Base-by-base conservation (phyloP, 2,329 filamentous ascomycete species). In the Penicillium psychrosexuale region DNA sequence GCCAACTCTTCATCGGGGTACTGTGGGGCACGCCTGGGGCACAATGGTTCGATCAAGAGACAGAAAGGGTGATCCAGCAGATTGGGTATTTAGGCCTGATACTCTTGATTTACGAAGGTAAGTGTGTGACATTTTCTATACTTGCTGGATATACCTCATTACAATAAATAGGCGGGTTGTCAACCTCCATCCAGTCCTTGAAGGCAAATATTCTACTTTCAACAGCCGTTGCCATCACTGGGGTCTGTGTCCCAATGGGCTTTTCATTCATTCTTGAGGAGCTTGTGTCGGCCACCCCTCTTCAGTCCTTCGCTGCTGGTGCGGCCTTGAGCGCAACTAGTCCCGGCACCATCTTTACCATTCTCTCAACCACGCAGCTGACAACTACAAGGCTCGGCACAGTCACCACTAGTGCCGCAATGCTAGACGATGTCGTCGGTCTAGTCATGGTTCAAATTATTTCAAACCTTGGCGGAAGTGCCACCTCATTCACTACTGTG, bases 371-470 rank as follows among this genome's bases (percentile, higher is more conserved):
- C 8, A 85, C 84, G 3, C 78, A 78, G 2, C 69, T 87, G 11
- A 75, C 74, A n/a, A 68, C 74, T 2, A 84, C 80, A 8, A 73
- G 82, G 2, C 67, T 86, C 0, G 90, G 75, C 53, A 84, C 73
- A 8, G 82, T 94, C 0, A 77, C 91, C 0, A 83, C 83, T 2
- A 60, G 50, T 38, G 61, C 59, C 42, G 61, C 61, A 27, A 63
- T 61, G 54, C 43, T 61, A 13, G 56, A 56, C 59, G 53, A 66
- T 47, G 63, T 66, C 38, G 65, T 68, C 2, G 89, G 88, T 0
- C 74, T 93, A 6, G 83, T 92, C 11, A 88, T 92, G 83, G 86
- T 91, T 0, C 84, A 90, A 61, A 81, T 93, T 43, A 86, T 94
- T 22, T 82, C 86, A 0, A 86, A 85, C 44, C 75, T 93, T 0